These are phyloP conservation scores for Melastoma malabathricum DNA, from an alignment of 345 rosid genomes.

Conservation along the genomic window DNA sequence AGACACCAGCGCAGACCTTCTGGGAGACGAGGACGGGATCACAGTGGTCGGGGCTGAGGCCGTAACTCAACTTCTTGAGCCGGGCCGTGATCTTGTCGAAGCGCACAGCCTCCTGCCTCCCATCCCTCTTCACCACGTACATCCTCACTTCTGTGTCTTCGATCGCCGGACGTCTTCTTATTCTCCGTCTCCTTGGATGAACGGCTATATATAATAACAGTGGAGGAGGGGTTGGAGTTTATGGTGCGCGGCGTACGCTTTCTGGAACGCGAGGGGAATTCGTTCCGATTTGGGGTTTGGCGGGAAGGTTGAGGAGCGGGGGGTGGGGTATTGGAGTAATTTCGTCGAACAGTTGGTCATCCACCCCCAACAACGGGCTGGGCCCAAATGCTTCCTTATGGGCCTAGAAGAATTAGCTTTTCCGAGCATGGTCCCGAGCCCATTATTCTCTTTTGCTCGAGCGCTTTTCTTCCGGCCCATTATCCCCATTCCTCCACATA, in stretches of 20 bases:
- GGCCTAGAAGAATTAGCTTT: no score
- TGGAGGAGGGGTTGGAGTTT: no score
- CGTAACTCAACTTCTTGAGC: conserved; percentile 88
- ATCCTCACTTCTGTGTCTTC: conserved; percentile 13
- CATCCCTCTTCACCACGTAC: conserved; percentile 95
- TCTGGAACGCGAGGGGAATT: no score
- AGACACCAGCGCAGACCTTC: conserved; percentile 98
- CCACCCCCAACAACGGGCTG: no score
- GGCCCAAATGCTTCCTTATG: no score
- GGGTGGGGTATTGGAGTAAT: background rate
- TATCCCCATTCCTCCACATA: no score
- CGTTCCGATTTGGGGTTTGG: no score
- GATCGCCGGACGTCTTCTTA: background rate
- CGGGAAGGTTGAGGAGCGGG: background rate
- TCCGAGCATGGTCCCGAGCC: no score
- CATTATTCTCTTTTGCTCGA: no score
- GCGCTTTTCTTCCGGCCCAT: no score
- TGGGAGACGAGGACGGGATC: conserved; percentile 92
- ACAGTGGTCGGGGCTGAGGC: conserved; percentile 83
- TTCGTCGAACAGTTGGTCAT: background rate
- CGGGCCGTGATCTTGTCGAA: conserved; percentile 96
- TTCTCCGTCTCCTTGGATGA: conserved; percentile 2
- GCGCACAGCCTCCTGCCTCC: conserved; percentile 80
- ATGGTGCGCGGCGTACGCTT: no score
- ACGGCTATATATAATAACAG: background rate